Conservation (phyloP, 169 alveolate species). For the Cryptosporidium ubiquitum region DNA sequence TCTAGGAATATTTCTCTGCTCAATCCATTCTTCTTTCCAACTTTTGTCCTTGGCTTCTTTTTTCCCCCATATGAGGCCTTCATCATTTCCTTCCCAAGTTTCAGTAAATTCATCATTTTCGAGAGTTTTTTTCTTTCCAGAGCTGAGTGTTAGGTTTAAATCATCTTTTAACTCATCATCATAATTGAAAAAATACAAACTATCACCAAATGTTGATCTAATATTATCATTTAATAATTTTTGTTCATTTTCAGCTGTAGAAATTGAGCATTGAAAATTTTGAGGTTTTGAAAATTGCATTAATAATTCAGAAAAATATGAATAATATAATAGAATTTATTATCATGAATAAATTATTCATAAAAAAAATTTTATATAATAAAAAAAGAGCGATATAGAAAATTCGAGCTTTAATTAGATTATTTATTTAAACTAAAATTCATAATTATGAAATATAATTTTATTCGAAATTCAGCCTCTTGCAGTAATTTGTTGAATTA, state of each 20-base stretch:
- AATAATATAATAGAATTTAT: too few species aligned
- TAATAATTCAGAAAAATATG: neutral
- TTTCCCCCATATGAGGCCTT: slow-evolving; percentile 67
- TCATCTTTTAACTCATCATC: neutral
- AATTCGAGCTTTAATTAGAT: slow-evolving; percentile 43
- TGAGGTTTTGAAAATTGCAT: slow-evolving; percentile 15
- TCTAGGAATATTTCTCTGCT: slow-evolving; percentile 65
- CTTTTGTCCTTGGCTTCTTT: slow-evolving; percentile 65
- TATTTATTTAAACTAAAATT: neutral
- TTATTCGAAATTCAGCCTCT: slow-evolving; percentile 5
- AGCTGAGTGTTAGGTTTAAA: neutral
- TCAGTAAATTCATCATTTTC: slow-evolving; percentile 61
- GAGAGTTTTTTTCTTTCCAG: neutral
- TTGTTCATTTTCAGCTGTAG: slow-evolving; percentile 2
- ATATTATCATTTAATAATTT: slow-evolving; percentile 8
- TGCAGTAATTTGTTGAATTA: neutral
- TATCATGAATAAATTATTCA: too few species aligned
- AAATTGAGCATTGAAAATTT: neutral
- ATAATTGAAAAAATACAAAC: neutral
- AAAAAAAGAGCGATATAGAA: neutral
- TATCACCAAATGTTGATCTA: slow-evolving; percentile 30
- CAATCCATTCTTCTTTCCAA: slow-evolving; percentile 73
- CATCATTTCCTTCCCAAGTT: slow-evolving; percentile 66
- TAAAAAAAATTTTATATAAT: neutral
- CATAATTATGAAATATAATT: neutral